Evolutionary conservation across 1,284 basidiomycete genomes (phyloP).

Genomic region (Lignosus rhinocerotis): DNA sequence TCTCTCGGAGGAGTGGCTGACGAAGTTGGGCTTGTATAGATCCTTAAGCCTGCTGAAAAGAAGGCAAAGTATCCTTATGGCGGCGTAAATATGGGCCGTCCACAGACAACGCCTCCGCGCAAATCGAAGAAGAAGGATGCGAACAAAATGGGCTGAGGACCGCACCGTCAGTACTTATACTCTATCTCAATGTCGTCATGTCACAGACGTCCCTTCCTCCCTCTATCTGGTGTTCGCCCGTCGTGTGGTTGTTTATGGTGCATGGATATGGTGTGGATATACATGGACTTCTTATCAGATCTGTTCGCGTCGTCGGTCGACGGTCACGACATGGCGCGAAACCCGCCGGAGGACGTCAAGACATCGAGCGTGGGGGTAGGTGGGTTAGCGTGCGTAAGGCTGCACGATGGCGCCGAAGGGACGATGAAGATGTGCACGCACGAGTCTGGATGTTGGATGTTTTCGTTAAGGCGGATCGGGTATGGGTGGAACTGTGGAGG

Average conservation of each 20-base stretch:
- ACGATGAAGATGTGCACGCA: neutral
- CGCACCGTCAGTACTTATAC: conserved; percentile 32
- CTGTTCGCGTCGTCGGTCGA: conserved; percentile 13
- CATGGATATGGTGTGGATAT: conserved; percentile 24
- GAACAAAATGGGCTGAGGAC: conserved; percentile 62
- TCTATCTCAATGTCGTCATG: conserved; percentile 23
- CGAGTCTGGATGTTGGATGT: neutral
- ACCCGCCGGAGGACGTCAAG: conserved; percentile 18
- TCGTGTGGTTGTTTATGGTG: conserved; percentile 21
- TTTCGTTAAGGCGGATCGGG: neutral
- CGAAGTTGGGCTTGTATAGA: conserved; percentile 48
- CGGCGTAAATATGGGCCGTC: conserved; percentile 77
- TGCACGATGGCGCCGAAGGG: neutral
- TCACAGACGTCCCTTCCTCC: conserved; percentile 30
- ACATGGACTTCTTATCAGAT: conserved; percentile 22
- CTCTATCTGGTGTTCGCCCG: conserved; percentile 25
- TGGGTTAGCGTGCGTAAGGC: conserved; percentile 3
- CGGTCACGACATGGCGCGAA: conserved; percentile 10
- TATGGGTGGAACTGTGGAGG: conserved; percentile 1
- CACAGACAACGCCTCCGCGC: conserved; percentile 73
- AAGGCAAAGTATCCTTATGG: conserved; percentile 92
- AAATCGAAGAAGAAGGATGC: conserved; percentile 85
- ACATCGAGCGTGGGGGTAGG: conserved; percentile 18
- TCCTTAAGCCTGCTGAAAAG: conserved; percentile 99
- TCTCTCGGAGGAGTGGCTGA: neutral